A percentile compares a stretch with the other conserved stretches of the same genome.
Evolutionary conservation across 192 early-diverging fungal species (phyloP).

Genomic region (Coemansia umbellata): DNA sequence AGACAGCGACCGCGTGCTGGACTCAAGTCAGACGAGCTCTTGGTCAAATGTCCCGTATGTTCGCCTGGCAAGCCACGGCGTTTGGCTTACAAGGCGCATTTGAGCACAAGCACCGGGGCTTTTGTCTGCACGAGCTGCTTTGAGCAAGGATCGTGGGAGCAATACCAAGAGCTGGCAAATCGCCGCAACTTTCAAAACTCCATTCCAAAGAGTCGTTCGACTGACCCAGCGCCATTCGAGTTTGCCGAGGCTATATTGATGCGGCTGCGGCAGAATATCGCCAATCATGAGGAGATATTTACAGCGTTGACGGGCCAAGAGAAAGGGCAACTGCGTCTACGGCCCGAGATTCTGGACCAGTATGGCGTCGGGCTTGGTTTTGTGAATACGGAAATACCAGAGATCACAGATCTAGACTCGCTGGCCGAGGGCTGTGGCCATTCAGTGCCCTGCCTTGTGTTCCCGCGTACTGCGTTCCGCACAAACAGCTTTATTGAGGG

Average conservation of each 20-base stretch:
- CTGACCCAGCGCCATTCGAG: constrained; percentile 32
- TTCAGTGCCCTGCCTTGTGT: constrained; percentile 42
- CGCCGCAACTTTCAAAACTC: constrained; percentile 40
- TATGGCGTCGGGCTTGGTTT: constrained; percentile 56
- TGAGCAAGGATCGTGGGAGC: constrained; percentile 55
- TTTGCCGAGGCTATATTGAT: constrained; percentile 27
- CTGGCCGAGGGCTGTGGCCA: constrained; percentile 27
- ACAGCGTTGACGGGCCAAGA: constrained; percentile 39
- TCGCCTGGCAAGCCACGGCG: constrained; percentile 51
- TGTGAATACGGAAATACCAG: constrained; percentile 20
- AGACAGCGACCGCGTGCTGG: constrained; percentile 49
- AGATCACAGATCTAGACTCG: constrained; percentile 20
- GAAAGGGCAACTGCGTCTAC: constrained; percentile 27
- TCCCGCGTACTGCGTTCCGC: constrained; percentile 51
- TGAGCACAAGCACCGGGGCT: constrained; percentile 50
- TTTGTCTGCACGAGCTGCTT: constrained; percentile 59
- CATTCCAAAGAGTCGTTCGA: constrained; percentile 18
- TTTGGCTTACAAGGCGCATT: constrained; percentile 53
- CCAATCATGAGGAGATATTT: constrained; percentile 34
- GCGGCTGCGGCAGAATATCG: constrained; percentile 26
- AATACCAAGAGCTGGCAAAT: constrained; percentile 52
- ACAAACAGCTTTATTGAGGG: constrained; percentile 51
- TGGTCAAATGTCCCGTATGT: constrained; percentile 51
- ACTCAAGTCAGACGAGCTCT: constrained; percentile 45
- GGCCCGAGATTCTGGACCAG: constrained; percentile 33